A percentile compares a stretch with the other conserved stretches of the same genome.
These are phyloP conservation scores for Stentor coeruleus DNA, from an alignment of 73 alveolate species.

Conservation along the genomic window DNA sequence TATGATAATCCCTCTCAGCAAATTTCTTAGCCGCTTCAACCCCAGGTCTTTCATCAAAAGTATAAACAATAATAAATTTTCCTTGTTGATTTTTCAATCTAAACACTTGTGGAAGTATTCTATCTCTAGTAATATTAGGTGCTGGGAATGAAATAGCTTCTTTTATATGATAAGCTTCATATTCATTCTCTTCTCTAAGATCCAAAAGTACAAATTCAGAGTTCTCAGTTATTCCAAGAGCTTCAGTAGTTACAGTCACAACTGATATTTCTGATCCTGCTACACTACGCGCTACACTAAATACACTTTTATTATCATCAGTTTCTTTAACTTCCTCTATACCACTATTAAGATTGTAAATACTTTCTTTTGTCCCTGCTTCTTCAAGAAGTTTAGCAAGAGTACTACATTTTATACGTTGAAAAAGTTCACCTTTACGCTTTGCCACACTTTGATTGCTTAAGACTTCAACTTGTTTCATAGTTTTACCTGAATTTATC, in stretches of 20 bases:
- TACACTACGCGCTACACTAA: constrained; percentile 67
- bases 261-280: constrained; percentile 29
- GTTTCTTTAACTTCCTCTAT: constrained; percentile 39
- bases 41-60: constrained; percentile 79
- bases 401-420: constrained; percentile 75
- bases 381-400: constrained; percentile 59
- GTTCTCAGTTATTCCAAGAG: constrained; percentile 30
- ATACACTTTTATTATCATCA: neutral
- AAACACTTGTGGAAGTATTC: constrained; percentile 62
- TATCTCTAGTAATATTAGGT: constrained; percentile 74
- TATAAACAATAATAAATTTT: constrained; percentile 73
- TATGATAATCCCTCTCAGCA: constrained; percentile 83
- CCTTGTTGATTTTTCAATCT: constrained; percentile 81
- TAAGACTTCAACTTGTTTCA: constrained; percentile 76
- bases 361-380: constrained; percentile 41
- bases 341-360: constrained; percentile 41
- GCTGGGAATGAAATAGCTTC: constrained; percentile 79
- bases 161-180: constrained; percentile 60
- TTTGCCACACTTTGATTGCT: constrained; percentile 72
- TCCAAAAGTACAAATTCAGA: constrained; percentile 75
- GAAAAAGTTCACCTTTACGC: constrained; percentile 74
- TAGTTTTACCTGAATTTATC: constrained; percentile 91
- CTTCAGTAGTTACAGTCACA: constrained; percentile 17
- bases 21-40: constrained; percentile 58
- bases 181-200: constrained; percentile 82